These are phyloP conservation scores for Penicillium salamii DNA, from an alignment of 495 filamentous ascomycete species.

Conservation along the genomic window DNA sequence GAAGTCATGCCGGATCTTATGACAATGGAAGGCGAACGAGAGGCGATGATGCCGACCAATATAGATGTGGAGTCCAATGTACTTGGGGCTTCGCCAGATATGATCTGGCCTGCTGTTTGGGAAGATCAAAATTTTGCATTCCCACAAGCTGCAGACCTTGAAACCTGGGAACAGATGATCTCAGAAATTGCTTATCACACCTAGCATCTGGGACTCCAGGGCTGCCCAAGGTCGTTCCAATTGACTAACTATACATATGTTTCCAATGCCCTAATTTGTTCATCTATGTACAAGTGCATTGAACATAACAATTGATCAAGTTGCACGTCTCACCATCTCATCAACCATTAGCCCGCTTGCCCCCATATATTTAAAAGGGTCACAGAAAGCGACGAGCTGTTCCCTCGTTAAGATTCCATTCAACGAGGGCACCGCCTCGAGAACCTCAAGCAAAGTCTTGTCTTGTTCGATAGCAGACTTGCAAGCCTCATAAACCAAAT, in stretches of 20 bases:
- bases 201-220: not conserved
- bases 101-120: constrained; percentile 17
- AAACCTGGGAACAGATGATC: constrained; percentile 19
- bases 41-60: not conserved
- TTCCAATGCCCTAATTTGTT: not conserved
- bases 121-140: constrained; percentile 17
- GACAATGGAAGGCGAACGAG: not conserved
- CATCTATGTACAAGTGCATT: not conserved
- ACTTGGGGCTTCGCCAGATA: constrained; percentile 9
- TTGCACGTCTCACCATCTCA: constrained; percentile 13
- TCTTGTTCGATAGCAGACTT: constrained; percentile 40
- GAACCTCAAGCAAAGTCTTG: constrained; percentile 29
- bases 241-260: not conserved
- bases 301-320: not conserved
- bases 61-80: not conserved
- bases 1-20: not conserved
- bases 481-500: constrained; percentile 47
- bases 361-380: constrained; percentile 44
- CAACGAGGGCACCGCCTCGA: constrained; percentile 25
- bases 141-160: constrained; percentile 14
- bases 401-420: constrained; percentile 18
- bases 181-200: constrained; percentile 17
- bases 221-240: not conserved
- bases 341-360: constrained; percentile 42
- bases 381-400: constrained; percentile 35